Percentiles rank a stretch among this genome's conserved stretches.
phyloP scores from a whole-genome alignment of 176 grass and related monocot genomes.

The Thinopyrum elongatum region DNA sequence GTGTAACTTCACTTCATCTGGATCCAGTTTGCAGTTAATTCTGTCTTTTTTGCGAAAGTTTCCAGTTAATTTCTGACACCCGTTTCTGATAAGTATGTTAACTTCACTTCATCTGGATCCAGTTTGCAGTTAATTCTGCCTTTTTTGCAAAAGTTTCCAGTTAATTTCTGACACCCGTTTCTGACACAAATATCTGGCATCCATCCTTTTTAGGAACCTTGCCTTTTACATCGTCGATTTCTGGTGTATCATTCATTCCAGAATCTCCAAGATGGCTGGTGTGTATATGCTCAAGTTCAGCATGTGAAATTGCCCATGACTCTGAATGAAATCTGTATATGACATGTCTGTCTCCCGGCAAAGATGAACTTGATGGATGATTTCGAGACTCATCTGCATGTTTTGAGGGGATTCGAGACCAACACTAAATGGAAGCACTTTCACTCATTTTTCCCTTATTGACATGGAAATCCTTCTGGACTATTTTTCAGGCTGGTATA shows the following conservation, averaged over 20 bases:
- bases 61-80: no score
- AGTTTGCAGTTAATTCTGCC: not conserved
- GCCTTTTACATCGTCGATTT: constrained; percentile 73
- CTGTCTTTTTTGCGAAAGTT: no score
- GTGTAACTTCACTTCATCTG: no score
- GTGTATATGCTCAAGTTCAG: constrained; percentile 19
- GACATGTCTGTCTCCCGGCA: constrained; percentile 42
- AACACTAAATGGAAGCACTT: constrained; percentile 69
- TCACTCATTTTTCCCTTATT: no score
- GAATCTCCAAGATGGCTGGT: constrained; percentile 99
- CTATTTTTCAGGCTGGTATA: not conserved
- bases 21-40: no score
- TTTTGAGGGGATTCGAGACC: constrained; percentile 84
- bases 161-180: not conserved
- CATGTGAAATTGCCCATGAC: not conserved
- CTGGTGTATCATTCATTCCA: constrained; percentile 82
- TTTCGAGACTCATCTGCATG: constrained; percentile 79
- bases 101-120: no score
- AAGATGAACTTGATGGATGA: constrained; percentile 87
- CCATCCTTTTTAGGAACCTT: constrained; percentile 59
- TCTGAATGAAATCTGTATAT: constrained; percentile 3
- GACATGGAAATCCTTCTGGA: not conserved
- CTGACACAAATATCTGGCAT: not conserved
- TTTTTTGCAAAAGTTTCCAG: not conserved
- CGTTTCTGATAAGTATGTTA: no score